These are phyloP conservation scores for Carpinus viminea DNA, from an alignment of 306 rosid species.

Conservation along the genomic window DNA sequence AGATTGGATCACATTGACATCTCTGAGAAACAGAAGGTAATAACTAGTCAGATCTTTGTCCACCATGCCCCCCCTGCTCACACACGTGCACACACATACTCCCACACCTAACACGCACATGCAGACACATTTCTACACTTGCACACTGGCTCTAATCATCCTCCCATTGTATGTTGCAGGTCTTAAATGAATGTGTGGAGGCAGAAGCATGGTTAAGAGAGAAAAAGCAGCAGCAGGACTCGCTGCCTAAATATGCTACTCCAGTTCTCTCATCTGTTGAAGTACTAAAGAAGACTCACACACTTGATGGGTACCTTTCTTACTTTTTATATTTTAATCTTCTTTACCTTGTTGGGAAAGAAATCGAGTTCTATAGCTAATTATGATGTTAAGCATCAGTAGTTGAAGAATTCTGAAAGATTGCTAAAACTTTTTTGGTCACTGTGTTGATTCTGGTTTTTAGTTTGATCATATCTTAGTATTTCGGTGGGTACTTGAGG, in stretches of 20 bases:
- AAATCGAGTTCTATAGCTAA: background rate
- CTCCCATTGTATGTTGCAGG: slow-evolving; percentile 36
- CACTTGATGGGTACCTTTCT: slow-evolving; percentile 67
- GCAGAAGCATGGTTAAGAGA: slow-evolving; percentile 92
- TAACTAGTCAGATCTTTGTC: background rate
- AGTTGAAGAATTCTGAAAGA: background rate
- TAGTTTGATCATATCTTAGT: background rate
- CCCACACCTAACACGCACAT: background rate
- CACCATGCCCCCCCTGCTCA: background rate
- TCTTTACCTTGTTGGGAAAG: background rate
- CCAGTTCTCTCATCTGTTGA: slow-evolving; percentile 80
- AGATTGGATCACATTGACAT: slow-evolving; percentile 88
- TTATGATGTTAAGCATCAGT: background rate
- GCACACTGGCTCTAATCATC: background rate
- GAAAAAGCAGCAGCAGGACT: slow-evolving; percentile 72
- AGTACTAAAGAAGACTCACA: slow-evolving; percentile 79
- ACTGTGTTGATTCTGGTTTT: background rate
- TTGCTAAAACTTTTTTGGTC: background rate
- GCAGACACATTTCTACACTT: background rate
- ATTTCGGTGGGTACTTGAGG: background rate
- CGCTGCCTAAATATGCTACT: slow-evolving; percentile 70
- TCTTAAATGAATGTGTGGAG: slow-evolving; percentile 72
- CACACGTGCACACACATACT: no score
- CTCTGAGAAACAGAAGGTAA: slow-evolving; percentile 77
- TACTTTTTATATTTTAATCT: background rate